Evolutionary conservation across 257 asterid genomes (phyloP), one percentile per base, ranked within the genome.

Genomic region (Fraxinus quadrangulata): DNA sequence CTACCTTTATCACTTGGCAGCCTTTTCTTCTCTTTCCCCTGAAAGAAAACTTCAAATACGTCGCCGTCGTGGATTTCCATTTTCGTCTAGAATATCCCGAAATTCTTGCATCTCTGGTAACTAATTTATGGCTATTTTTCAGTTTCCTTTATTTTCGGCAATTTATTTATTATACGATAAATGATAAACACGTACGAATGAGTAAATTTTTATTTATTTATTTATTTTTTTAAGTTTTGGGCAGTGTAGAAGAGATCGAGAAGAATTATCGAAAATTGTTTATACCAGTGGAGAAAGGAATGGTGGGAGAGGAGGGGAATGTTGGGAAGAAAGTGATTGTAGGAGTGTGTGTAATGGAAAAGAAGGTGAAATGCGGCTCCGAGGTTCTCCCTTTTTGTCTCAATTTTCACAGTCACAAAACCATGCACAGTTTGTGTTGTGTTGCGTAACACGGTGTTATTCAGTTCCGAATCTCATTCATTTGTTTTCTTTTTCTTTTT

Each of bases 311-410:
- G 74, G 87, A 79, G 67, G 80, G 79, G 56, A 75, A 73, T 61
- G 75, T 80, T 12, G 87, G 79, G 77, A 73, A 75, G 83, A 92
- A 92, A 84, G 84, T 94, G 70, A 83, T 78, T 77, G 87, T 92
- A 68, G 98, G 98, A 80, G 97, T 94, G 68, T 94, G 98, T 80
- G 98, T 94, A 82, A 88, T 94, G 97, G 98, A 94, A 94, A 94
- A 92, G 97, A 92, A 94, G 98, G 98, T 92, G 98, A 94, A 91
- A 89, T 92, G 97, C 92, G 97, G 97, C 94, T 86, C 92, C 90
- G 96, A 90, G 97, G 96, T 92, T 91, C 91, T 82, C 86, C 87
- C 85, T 78, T 85, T 23, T 77, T 88, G 81, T 82, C 73, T 70
- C 34, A 31, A 49, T 83, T 81, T 77, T 76, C 74, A 78, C 79